phyloP scores from a whole-genome alignment of 2,329 filamentous ascomycete species.

The Davidsoniella australis region DNA sequence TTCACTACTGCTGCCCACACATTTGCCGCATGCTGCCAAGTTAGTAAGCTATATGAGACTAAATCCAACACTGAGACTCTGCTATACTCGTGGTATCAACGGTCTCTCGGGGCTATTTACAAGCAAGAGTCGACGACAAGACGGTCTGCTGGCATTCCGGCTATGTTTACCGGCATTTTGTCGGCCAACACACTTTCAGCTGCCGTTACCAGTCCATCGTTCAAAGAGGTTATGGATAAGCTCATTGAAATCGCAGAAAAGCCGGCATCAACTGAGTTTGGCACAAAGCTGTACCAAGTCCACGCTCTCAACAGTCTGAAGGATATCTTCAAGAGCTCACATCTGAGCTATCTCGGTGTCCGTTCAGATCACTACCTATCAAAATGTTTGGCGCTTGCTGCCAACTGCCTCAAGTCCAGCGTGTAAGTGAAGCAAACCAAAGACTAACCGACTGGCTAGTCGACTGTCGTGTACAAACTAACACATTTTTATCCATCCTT shows the following conservation, averaged over 20 bases:
- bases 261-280: slow-evolving; percentile 38
- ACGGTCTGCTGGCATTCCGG: slow-evolving; percentile 80
- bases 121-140: slow-evolving; percentile 69
- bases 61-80: slow-evolving; percentile 24
- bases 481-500: slow-evolving; percentile 1
- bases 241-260: slow-evolving; percentile 41
- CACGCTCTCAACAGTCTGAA: slow-evolving; percentile 90
- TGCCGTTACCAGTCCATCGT: slow-evolving; percentile 30
- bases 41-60: slow-evolving; percentile 31
- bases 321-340: slow-evolving; percentile 74
- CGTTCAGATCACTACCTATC: slow-evolving; percentile 60
- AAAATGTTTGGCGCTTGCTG: slow-evolving; percentile 60
- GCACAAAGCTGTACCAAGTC: slow-evolving; percentile 65
- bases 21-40: slow-evolving; percentile 62
- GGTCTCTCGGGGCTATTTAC: slow-evolving; percentile 53
- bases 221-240: slow-evolving; percentile 45
- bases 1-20: slow-evolving; percentile 87
- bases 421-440: slow-evolving; percentile 34
- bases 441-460: background rate
- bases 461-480: too few relatives aligned
- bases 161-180: slow-evolving; percentile 67
- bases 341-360: slow-evolving; percentile 53
- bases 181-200: slow-evolving; percentile 36
- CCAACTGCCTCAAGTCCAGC: slow-evolving; percentile 58
- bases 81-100: slow-evolving; percentile 55